A percentile compares a stretch with the other conserved stretches of the same genome.
Evolutionary conservation across 1,284 basidiomycete genomes (phyloP).

Genomic region (Leccinum pachyderme): DNA sequence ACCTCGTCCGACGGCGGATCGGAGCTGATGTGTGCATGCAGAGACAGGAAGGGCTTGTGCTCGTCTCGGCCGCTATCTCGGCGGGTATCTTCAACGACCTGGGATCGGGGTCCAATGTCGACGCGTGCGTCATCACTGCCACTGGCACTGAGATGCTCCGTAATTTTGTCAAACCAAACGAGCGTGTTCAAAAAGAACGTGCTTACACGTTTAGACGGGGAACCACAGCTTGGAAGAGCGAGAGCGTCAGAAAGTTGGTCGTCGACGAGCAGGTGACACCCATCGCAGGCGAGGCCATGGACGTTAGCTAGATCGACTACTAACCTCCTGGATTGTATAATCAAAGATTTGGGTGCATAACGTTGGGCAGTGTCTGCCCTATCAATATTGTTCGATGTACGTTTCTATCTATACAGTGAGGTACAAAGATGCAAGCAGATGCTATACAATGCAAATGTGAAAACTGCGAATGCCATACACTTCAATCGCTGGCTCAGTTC

Average conservation of each 20-base stretch:
- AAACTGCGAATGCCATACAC: conserved; percentile 11
- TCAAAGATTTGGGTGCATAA: not conserved
- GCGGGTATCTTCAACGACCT: conserved; percentile 99
- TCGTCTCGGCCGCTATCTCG: conserved; percentile 87
- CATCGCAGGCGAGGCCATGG: conserved; percentile 67
- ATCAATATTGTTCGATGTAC: conserved; percentile 18
- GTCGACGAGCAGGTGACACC: conserved; percentile 67
- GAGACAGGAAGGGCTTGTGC: conserved; percentile 79
- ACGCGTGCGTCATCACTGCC: conserved; percentile 92
- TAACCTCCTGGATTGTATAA: not conserved
- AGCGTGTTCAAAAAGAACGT: conserved; percentile 80
- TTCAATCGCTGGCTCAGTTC: conserved; percentile 5
- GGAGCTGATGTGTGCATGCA: conserved; percentile 36
- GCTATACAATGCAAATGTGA: conserved; percentile 23
- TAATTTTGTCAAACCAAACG: conserved; percentile 91
- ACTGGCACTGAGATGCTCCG: conserved; percentile 84
- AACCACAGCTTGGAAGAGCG: conserved; percentile 85
- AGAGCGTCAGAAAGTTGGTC: conserved; percentile 71
- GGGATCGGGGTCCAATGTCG: conserved; percentile 96
- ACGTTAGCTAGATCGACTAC: conserved; percentile 49
- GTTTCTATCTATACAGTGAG: conserved; percentile 30
- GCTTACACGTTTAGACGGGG: conserved; percentile 76
- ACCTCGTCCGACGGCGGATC: not conserved
- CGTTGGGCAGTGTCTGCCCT: not conserved
- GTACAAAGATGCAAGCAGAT: conserved; percentile 18